Conservation (phyloP, 169 alveolate species). For the Babesia bovis region DNA sequence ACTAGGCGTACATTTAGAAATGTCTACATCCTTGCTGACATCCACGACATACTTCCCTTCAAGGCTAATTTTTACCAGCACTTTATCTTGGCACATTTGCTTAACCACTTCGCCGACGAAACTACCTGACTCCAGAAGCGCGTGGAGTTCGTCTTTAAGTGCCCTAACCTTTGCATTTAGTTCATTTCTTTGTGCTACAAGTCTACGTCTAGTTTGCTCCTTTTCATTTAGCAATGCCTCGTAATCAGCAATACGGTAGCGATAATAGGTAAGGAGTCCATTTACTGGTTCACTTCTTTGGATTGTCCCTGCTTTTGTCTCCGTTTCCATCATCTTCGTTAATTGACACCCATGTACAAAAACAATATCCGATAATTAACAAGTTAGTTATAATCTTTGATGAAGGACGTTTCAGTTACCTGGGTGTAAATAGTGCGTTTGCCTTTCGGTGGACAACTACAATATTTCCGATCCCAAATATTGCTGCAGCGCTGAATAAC, state of each 20-base stretch:
- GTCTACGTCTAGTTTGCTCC: constrained; percentile 83
- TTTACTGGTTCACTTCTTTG: neutral
- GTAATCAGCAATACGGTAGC: constrained; percentile 73
- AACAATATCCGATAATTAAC: no score
- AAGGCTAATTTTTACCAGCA: constrained; percentile 93
- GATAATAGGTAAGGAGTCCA: constrained; percentile 57
- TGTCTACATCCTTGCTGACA: constrained; percentile 85
- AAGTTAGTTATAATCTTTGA: no score
- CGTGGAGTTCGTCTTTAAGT: constrained; percentile 93
- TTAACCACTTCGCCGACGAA: constrained; percentile 98
- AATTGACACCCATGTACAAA: no score
- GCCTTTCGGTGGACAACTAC: no score
- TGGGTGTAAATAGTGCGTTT: no score
- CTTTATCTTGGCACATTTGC: constrained; percentile 96
- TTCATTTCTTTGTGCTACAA: constrained; percentile 98
- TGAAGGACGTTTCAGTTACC: no score
- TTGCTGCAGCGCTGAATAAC: no score
- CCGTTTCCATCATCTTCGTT: neutral
- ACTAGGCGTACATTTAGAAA: constrained; percentile 90
- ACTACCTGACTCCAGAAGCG: constrained; percentile 93
- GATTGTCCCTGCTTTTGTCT: neutral
- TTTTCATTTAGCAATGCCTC: constrained; percentile 71
- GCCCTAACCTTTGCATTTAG: constrained; percentile 91
- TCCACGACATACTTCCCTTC: constrained; percentile 99
- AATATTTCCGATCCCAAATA: no score